Percentiles rank a stretch among this genome's conserved stretches.
Evolutionary conservation across 208 protist species (phyloP).

Genomic region (Vickermania spadyakhi): DNA sequence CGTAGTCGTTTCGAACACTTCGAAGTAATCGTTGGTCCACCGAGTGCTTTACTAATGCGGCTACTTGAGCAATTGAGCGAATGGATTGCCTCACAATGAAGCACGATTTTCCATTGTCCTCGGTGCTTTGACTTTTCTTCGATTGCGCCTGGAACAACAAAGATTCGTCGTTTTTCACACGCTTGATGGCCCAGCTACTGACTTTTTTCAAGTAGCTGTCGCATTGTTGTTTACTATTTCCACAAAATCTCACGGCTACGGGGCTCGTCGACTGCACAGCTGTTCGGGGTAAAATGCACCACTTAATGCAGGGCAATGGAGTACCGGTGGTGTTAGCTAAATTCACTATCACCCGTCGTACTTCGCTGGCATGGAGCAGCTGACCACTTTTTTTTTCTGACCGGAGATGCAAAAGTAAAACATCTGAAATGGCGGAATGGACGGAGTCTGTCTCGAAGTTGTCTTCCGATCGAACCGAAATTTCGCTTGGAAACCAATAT

Average conservation of each 20-base stretch:
- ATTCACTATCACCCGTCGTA: neutral
- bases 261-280: neutral
- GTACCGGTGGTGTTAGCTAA: neutral
- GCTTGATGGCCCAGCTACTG: neutral
- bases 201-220: neutral
- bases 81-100: neutral
- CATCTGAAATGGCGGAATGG: neutral
- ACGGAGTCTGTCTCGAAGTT: neutral
- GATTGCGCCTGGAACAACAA: neutral
- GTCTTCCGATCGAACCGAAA: conserved; percentile 5
- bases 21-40: conserved; percentile 24
- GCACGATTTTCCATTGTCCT: no score
- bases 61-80: conserved; percentile 1
- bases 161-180: neutral
- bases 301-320: neutral
- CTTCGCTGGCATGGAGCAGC: neutral
- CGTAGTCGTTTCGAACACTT: conserved; percentile 25
- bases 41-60: conserved; percentile 10
- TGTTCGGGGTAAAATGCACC: neutral
- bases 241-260: neutral
- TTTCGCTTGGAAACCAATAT: conserved; percentile 31
- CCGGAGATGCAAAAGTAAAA: neutral
- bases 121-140: no score
- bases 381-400: no score
- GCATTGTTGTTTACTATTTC: neutral